Conservation (phyloP, 805 yeast species). For the Debaryomyces tyrocola region DNA sequence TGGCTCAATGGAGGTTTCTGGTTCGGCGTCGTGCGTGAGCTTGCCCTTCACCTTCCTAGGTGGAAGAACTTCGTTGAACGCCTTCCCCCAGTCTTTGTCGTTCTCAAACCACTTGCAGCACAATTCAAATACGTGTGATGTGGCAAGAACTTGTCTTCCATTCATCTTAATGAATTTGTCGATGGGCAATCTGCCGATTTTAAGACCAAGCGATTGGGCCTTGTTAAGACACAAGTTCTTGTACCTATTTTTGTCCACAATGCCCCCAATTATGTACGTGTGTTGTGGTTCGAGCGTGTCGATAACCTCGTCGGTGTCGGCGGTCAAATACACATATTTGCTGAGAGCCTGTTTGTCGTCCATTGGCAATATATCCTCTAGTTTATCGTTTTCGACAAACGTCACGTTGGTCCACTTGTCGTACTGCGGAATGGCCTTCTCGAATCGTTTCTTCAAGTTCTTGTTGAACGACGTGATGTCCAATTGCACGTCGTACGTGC, state of each 20-base stretch:
- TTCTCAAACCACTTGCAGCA: conserved; percentile 75
- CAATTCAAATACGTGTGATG: conserved; percentile 92
- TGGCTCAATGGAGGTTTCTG: not conserved
- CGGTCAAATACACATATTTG: conserved; percentile 69
- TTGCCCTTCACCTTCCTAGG: conserved; percentile 51
- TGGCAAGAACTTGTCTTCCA: conserved; percentile 87
- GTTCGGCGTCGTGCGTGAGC: not conserved
- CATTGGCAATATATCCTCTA: conserved; percentile 27
- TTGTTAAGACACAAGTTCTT: conserved; percentile 77
- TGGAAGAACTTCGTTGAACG: conserved; percentile 87
- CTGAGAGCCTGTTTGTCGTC: conserved; percentile 28
- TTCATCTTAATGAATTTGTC: conserved; percentile 78
- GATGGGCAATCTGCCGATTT: conserved; percentile 81
- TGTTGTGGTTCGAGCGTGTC: conserved; percentile 62
- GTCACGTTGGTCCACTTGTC: conserved; percentile 66
- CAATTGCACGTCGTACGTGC: conserved; percentile 57
- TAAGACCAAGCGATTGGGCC: conserved; percentile 70
- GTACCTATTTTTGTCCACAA: conserved; percentile 92
- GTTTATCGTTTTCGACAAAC: conserved; percentile 40
- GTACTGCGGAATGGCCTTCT: conserved; percentile 57
- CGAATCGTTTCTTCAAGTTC: conserved; percentile 66
- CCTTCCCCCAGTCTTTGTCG: conserved; percentile 74
- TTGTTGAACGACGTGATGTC: conserved; percentile 65
- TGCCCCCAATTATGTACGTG: conserved; percentile 91
- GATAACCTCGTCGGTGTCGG: conserved; percentile 78